These are phyloP conservation scores for Lolium multiflorum DNA, from an alignment of 176 grass and related monocot genomes.

Conservation along the genomic window DNA sequence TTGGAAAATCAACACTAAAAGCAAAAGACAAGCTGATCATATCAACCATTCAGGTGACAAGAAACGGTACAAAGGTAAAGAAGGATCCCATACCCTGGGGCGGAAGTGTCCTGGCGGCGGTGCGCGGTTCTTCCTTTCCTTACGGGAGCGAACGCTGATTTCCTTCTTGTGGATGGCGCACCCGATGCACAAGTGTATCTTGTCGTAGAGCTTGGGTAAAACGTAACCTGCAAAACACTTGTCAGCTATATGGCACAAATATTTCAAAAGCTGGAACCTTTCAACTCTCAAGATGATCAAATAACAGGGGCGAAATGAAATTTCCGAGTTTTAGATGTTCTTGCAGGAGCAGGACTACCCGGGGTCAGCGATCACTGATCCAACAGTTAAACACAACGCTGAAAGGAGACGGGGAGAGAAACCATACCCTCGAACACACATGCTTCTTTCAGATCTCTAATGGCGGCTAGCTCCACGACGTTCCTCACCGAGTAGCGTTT, in stretches of 20 bases:
- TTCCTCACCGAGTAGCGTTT: slow-evolving; percentile 82
- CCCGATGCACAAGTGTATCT: slow-evolving; percentile 71
- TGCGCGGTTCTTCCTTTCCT: slow-evolving; percentile 60
- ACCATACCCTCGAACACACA: slow-evolving; percentile 60
- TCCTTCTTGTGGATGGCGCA: slow-evolving; percentile 77
- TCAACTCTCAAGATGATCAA: no score
- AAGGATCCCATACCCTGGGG: slow-evolving; percentile 56
- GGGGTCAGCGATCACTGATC: no score
- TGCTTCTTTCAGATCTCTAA: slow-evolving; percentile 76
- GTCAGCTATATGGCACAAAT: not conserved
- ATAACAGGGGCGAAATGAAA: no score
- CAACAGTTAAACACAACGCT: no score
- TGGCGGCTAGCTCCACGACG: slow-evolving; percentile 64
- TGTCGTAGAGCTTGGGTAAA: slow-evolving; percentile 80
- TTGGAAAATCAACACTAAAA: no score
- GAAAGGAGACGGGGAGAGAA: no score
- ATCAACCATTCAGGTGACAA: not conserved
- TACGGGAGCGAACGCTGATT: slow-evolving; percentile 71
- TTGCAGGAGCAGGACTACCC: no score
- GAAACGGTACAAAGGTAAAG: no score
- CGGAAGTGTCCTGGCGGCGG: slow-evolving; percentile 65
- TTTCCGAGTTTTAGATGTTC: no score
- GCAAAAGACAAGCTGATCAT: not conserved
- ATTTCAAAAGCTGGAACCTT: no score
- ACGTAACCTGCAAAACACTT: slow-evolving; percentile 55